Evolutionary conservation across 805 yeast species (phyloP).

Genomic region (Jamesozyma spencerorum): DNA sequence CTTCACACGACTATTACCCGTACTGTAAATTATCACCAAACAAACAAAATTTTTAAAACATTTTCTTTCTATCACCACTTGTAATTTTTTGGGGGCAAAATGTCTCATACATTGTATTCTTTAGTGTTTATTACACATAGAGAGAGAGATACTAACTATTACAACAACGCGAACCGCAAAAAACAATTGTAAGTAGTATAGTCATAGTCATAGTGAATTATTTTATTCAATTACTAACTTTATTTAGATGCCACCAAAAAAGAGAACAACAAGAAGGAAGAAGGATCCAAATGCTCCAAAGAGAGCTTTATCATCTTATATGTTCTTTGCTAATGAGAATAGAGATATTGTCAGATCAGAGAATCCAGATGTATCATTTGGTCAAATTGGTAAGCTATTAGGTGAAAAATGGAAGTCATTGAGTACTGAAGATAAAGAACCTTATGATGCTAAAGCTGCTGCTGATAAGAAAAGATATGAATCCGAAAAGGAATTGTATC

Average conservation of each 20-base stretch:
- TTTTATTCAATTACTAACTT: background rate
- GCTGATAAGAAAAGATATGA: slow-evolving; percentile 97
- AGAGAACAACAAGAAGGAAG: slow-evolving; percentile 37
- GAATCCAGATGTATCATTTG: slow-evolving; percentile 93
- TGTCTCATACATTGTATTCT: too few species aligned
- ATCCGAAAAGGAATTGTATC: slow-evolving; percentile 84
- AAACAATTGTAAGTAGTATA: too few species aligned
- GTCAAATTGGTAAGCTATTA: slow-evolving; percentile 87
- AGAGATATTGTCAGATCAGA: slow-evolving; percentile 93
- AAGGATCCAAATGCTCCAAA: slow-evolving; percentile 97
- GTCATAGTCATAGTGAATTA: background rate
- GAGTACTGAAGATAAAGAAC: slow-evolving; percentile 69
- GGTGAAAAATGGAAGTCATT: slow-evolving; percentile 97
- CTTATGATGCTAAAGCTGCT: slow-evolving; percentile 88
- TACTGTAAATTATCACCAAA: too few species aligned
- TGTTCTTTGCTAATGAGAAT: slow-evolving; percentile 97
- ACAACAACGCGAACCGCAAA: too few species aligned
- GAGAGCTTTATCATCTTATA: slow-evolving; percentile 95
- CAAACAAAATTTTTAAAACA: too few species aligned
- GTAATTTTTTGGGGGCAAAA: background rate
- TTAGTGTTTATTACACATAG: too few species aligned
- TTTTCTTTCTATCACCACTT: background rate
- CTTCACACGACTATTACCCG: too few species aligned
- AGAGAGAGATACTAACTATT: background rate
- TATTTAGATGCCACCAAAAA: slow-evolving; percentile 22